A percentile compares a stretch with the other conserved stretches of the same genome.
These are phyloP conservation scores for Camellia granthamiana DNA, from an alignment of 148 eudicot species.

Conservation along the genomic window DNA sequence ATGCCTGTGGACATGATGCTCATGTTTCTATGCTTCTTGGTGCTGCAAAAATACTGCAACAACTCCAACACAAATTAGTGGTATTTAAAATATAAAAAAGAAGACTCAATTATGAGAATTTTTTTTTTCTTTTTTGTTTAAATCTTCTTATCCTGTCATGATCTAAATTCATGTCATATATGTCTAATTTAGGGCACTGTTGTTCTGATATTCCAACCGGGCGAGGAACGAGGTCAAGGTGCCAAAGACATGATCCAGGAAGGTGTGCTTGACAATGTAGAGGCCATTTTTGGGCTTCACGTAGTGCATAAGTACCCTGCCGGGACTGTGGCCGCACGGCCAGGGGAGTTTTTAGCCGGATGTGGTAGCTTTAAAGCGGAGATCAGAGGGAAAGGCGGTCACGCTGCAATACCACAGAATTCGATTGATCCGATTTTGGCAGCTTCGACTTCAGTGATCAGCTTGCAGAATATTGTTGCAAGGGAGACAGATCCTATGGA, in stretches of 20 bases:
- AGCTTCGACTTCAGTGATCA: constrained; percentile 28
- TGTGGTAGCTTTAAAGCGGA: constrained; percentile 38
- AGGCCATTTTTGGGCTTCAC: constrained; percentile 37
- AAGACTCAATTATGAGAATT: no score
- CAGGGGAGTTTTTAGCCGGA: constrained; percentile 40
- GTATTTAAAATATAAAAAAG: constrained; percentile 5
- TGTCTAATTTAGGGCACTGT: constrained; percentile 31
- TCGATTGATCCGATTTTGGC: constrained; percentile 42
- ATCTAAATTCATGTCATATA: background rate
- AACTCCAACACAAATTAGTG: constrained; percentile 26
- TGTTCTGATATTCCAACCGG: constrained; percentile 41
- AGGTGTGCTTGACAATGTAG: constrained; percentile 29
- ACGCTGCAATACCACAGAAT: constrained; percentile 28
- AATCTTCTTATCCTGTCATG: background rate
- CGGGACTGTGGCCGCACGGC: constrained; percentile 28
- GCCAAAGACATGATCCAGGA: constrained; percentile 37
- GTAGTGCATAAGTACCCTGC: constrained; percentile 19
- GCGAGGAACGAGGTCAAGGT: constrained; percentile 40
- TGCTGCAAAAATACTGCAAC: constrained; percentile 37
- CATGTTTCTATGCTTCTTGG: constrained; percentile 53
- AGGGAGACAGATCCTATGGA: constrained; percentile 44
- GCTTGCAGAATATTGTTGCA: constrained; percentile 43
- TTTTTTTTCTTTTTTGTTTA: background rate
- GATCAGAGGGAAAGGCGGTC: constrained; percentile 28
- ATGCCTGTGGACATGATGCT: constrained; percentile 56